Base-by-base conservation (phyloP, 345 rosid genomes). In the Diplotaxis tenuifolia region DNA sequence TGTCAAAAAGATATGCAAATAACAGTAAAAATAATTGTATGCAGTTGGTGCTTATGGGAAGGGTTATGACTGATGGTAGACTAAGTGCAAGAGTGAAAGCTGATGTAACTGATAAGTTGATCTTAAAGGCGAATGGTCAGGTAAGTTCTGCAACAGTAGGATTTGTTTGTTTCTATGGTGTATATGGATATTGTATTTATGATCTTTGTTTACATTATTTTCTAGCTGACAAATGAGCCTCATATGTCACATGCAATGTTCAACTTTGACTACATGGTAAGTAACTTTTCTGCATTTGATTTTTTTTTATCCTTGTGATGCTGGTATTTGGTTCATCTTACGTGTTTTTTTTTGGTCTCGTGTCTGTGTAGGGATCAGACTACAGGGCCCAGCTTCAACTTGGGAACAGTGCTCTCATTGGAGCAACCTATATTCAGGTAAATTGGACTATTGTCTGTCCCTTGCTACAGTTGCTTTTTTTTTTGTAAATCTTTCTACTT, bases 361-460 rank as follows among this genome's bases (percentile, higher is more conserved):
- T 25, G 47, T 65, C 5, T 59, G 34, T 22, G 53, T 78, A 95
- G 99, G 97, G 99, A 21, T 70, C 78, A 62, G 96, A 95, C 78
- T 92, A 80, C 85, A 81, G 96, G 80, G 75, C 89, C 31, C 99
- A 95, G 67, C 75, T 95, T 80, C 99, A 95, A 62, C 71, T 89
- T 29, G 97, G 96, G 57, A 87, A 87, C 76, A 91, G 88, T 79
- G 89, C 92, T 53, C 73, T 95, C 61, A 75, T 95, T 67, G 97
- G 99, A 68, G 96, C 96, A 49, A 95, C 82, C 80, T 95, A 95
- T 82, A 90, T 95, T 70, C 99, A 92, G 99, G 99, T 88, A 80
- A 65, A 58, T n/a, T 75, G 29, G 29, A 67, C 65, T 32, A 59
- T 70, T 68, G 10, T 36, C 47, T 68, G 10, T 36, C 47, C 32